Evolutionary conservation across 768 basidiomycete genomes (phyloP), one percentile per base, ranked within the genome.

Genomic region (Tephrocybe sp.): DNA sequence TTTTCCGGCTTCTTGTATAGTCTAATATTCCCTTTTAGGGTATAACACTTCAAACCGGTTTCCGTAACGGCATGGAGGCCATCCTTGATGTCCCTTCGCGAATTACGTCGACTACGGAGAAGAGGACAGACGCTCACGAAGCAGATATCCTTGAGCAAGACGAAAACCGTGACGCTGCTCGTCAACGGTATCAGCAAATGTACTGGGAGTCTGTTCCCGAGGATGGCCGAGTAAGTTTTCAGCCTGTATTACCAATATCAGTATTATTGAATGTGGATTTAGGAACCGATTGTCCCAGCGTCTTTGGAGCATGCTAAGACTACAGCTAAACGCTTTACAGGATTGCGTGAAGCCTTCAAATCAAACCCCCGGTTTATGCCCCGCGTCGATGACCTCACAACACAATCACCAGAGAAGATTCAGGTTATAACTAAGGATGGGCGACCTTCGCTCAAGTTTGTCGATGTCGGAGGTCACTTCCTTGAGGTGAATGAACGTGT

Each of bases 181-280:
- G 83, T 19, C 75, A 81, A 49, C 78, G 83, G 9, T 89, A 88
- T 62, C 82, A 85, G 58, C 77, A 84, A 38, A 68, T 82, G 39
- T 92, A 87, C 65, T 92, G 89, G 87, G 90, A 92, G 64, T 80
- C 85, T 26, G 78, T 87, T 34, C 74, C 76, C 9, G 90, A 92
- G 59, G 82, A 73, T 53, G 75, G 83, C 52, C 67, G 79, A 68
- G 90, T 89, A 61, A 36, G 67, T 62, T 33, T 17, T 30, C 10
- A 33, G 68, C 35, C 10, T 34, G 12, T 10, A 57, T 40, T 34
- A 19, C 0, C 11, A 3, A 38, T 41, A 10, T 33, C 17, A 36
- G 48, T 47, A 47, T 26, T 17, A 38, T 16, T 48, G 30, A 48
- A 48, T 39, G 17, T 54, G 23, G 51, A 40, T 5, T 39, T 45